These are phyloP conservation scores for Ramalina intermedia DNA, from an alignment of 495 filamentous ascomycete genomes.

Conservation along the genomic window DNA sequence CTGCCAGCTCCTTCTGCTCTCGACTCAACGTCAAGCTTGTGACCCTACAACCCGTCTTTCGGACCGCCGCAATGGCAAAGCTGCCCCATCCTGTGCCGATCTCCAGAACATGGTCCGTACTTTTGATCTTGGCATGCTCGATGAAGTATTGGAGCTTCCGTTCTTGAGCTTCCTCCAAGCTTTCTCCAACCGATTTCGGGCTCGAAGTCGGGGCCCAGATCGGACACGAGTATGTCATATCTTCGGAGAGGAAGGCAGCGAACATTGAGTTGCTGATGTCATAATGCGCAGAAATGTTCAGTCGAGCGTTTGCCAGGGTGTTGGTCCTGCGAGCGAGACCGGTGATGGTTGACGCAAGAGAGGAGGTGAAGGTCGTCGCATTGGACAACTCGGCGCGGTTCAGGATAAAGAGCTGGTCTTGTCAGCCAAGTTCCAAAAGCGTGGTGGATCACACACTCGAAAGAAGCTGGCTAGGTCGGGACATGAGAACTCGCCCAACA, in stretches of 20 bases:
- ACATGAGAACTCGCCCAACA: slow-evolving; percentile 53
- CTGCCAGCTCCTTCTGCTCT: slow-evolving; percentile 47
- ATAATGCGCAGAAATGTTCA: slow-evolving; percentile 58
- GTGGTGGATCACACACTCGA: slow-evolving; percentile 25
- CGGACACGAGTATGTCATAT: slow-evolving; percentile 66
- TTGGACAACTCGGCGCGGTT: slow-evolving; percentile 44
- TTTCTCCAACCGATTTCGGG: slow-evolving; percentile 28
- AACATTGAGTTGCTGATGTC: slow-evolving; percentile 66
- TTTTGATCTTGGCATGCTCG: slow-evolving; percentile 40
- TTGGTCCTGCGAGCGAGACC: slow-evolving; percentile 44
- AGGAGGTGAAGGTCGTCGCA: slow-evolving; percentile 43
- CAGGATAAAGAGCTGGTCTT: slow-evolving; percentile 43
- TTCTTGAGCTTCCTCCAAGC: slow-evolving; percentile 47
- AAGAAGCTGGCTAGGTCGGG: slow-evolving; percentile 49
- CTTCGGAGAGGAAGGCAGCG: slow-evolving; percentile 51
- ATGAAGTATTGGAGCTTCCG: slow-evolving; percentile 50
- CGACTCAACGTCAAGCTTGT: slow-evolving; percentile 46
- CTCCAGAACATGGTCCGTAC: slow-evolving; percentile 50
- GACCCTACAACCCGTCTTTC: slow-evolving; percentile 42
- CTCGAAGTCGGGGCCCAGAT: slow-evolving; percentile 40
- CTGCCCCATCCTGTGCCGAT: slow-evolving; percentile 60
- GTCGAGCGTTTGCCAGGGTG: slow-evolving; percentile 45
- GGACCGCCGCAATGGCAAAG: slow-evolving; percentile 48
- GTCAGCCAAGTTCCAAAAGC: slow-evolving; percentile 5
- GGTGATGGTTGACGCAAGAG: slow-evolving; percentile 33